Evolutionary conservation across 2,329 filamentous ascomycete species (phyloP).

Genomic region (Pseudogymnoascus destructans): DNA sequence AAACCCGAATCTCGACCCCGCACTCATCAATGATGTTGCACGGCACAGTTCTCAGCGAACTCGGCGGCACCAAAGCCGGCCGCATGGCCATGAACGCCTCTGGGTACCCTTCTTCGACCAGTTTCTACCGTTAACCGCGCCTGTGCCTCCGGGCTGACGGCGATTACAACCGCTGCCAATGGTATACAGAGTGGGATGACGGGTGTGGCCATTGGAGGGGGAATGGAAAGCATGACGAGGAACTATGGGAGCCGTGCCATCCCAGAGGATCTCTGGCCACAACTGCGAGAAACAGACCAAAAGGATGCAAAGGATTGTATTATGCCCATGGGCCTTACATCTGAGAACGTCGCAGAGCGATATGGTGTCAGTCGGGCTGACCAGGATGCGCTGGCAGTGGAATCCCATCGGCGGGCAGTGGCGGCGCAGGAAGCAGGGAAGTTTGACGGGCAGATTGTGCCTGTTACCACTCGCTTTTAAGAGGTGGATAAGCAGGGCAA

Average conservation of each 20-base stretch:
- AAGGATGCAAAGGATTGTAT: constrained; percentile 73
- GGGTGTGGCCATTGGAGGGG: constrained; percentile 64
- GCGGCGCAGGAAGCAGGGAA: constrained; percentile 53
- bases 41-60: constrained; percentile 79
- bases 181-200: constrained; percentile 64
- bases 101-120: constrained; percentile 58
- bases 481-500: constrained; percentile 48
- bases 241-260: constrained; percentile 84
- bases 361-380: constrained; percentile 62
- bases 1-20: constrained; percentile 58
- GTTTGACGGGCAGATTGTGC: constrained; percentile 69
- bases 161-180: constrained; percentile 61
- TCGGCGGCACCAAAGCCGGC: constrained; percentile 80
- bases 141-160: constrained; percentile 65
- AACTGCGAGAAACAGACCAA: constrained; percentile 47
- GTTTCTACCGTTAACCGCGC: constrained; percentile 80
- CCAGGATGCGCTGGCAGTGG: constrained; percentile 71
- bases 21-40: constrained; percentile 63
- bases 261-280: constrained; percentile 67
- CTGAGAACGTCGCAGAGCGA: constrained; percentile 71
- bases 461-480: constrained; percentile 58
- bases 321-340: constrained; percentile 87
- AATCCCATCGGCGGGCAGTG: constrained; percentile 61
- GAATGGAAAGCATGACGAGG: constrained; percentile 92
- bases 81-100: constrained; percentile 84